phyloP scores from a whole-genome alignment of 257 asterid genomes.

The Thymus quinquecostatus region DNA sequence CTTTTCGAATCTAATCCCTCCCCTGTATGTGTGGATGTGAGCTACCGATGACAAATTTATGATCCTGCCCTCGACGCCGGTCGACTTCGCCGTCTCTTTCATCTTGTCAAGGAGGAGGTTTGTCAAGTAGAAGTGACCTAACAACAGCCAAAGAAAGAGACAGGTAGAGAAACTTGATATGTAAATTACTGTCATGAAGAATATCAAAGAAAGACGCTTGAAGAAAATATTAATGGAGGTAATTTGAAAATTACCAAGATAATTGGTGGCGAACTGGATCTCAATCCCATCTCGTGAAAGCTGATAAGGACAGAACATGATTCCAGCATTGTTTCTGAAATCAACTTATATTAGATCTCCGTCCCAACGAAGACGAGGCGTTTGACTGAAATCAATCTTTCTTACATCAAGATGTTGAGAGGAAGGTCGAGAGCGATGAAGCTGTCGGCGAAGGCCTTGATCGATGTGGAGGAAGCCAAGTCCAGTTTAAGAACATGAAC shows the following conservation, averaged over 20 bases:
- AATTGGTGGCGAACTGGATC: slow-evolving; percentile 78
- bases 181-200: not conserved
- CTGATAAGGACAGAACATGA: slow-evolving; percentile 76
- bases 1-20: slow-evolving; percentile 58
- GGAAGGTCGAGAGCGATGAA: slow-evolving; percentile 69
- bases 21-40: slow-evolving; percentile 52
- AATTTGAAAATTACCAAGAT: slow-evolving; percentile 51
- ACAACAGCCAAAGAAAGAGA: not conserved
- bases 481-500: slow-evolving; percentile 66
- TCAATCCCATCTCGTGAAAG: slow-evolving; percentile 75
- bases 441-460: slow-evolving; percentile 57
- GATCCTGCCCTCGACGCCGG: slow-evolving; percentile 73
- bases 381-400: no score
- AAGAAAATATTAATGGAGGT: not conserved
- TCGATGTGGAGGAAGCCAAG: slow-evolving; percentile 62
- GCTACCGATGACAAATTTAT: slow-evolving; percentile 78
- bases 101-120: slow-evolving; percentile 77
- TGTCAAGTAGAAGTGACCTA: slow-evolving; percentile 87
- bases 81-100: slow-evolving; percentile 65
- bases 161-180: no score
- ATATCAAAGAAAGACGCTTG: not conserved
- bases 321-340: slow-evolving; percentile 62
- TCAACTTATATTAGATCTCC: no score
- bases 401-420: slow-evolving; percentile 56
- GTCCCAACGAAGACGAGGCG: no score